phyloP scores from a whole-genome alignment of 2,329 filamentous ascomycete genomes.

The Fusarium tuaranense region DNA sequence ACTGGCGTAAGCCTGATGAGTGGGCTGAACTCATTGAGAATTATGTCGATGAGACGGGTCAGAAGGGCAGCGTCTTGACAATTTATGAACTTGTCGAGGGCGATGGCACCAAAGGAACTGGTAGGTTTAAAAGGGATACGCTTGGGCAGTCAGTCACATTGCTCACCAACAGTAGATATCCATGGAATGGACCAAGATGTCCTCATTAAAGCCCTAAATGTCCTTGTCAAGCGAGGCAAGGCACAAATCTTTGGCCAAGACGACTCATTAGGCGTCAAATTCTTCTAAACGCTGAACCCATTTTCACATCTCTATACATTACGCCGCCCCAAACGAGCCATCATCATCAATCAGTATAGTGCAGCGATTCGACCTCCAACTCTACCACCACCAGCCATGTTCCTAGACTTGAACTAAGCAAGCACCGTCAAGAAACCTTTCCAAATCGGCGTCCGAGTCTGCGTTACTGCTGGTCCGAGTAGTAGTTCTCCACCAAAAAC shows the following conservation, averaged over 20 bases:
- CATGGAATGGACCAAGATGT: slow-evolving; percentile 89
- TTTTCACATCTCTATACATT: slow-evolving; percentile 33
- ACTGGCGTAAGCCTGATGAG: slow-evolving; percentile 89
- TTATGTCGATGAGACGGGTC: slow-evolving; percentile 89
- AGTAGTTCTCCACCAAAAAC: slow-evolving; percentile 66
- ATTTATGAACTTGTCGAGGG: slow-evolving; percentile 92
- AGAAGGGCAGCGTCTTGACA: slow-evolving; percentile 90
- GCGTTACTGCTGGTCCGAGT: slow-evolving; percentile 41
- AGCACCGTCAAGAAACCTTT: slow-evolving; percentile 36
- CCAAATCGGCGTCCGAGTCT: background rate
- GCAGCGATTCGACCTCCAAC: slow-evolving; percentile 14
- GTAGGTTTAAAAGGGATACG: slow-evolving; percentile 54
- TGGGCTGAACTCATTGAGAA: slow-evolving; percentile 84
- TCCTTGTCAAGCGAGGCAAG: slow-evolving; percentile 90
- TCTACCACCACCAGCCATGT: slow-evolving; percentile 18
- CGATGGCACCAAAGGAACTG: slow-evolving; percentile 79
- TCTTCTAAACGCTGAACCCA: slow-evolving; percentile 74
- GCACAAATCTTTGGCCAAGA: slow-evolving; percentile 94
- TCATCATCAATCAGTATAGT: background rate
- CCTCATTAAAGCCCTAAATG: slow-evolving; percentile 80
- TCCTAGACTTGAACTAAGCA: slow-evolving; percentile 28
- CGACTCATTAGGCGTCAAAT: slow-evolving; percentile 93
- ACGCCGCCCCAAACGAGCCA: slow-evolving; percentile 8
- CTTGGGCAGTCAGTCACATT: background rate
- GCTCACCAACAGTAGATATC: slow-evolving; percentile 70